Percentiles rank a stretch among this genome's conserved stretches.
Evolutionary conservation across 345 rosid species (phyloP).

Genomic region (Geranium brycei): DNA sequence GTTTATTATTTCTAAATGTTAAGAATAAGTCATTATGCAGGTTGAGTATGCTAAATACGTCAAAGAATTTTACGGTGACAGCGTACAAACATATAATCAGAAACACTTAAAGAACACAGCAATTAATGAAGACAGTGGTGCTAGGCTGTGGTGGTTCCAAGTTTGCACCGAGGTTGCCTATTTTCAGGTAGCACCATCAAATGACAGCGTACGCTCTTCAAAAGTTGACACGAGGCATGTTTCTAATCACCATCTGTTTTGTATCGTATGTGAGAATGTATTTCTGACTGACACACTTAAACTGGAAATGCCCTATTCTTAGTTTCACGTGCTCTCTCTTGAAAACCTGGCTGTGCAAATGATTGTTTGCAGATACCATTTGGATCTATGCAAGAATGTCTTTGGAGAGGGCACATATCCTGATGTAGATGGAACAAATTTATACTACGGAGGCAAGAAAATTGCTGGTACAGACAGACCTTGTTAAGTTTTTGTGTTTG

Average conservation of each 20-base stretch:
- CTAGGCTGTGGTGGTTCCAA: conserved; percentile 91
- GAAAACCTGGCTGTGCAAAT: not conserved
- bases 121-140: conserved; percentile 26
- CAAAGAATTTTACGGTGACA: conserved; percentile 38
- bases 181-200: conserved; percentile 78
- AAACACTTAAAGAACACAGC: conserved; percentile 39
- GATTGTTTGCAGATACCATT: conserved; percentile 46
- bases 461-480: conserved; percentile 39
- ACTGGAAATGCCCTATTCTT: too few relatives aligned
- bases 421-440: conserved; percentile 54
- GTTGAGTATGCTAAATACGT: conserved; percentile 57
- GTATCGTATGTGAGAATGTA: not conserved
- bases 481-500: too few relatives aligned
- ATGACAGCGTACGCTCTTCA: conserved; percentile 75
- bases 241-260: not conserved
- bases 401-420: conserved; percentile 66
- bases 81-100: conserved; percentile 40
- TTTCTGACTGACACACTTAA: too few relatives aligned
- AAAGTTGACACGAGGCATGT: conserved; percentile 59
- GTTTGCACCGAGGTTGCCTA: conserved; percentile 85
- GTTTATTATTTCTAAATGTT: too few relatives aligned
- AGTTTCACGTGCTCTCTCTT: too few relatives aligned
- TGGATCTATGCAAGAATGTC: conserved; percentile 68
- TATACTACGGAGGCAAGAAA: conserved; percentile 71
- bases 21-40: conserved; percentile 22